Evolutionary conservation across 441 rosid species (phyloP).

Genomic region (Sinapis alba): DNA sequence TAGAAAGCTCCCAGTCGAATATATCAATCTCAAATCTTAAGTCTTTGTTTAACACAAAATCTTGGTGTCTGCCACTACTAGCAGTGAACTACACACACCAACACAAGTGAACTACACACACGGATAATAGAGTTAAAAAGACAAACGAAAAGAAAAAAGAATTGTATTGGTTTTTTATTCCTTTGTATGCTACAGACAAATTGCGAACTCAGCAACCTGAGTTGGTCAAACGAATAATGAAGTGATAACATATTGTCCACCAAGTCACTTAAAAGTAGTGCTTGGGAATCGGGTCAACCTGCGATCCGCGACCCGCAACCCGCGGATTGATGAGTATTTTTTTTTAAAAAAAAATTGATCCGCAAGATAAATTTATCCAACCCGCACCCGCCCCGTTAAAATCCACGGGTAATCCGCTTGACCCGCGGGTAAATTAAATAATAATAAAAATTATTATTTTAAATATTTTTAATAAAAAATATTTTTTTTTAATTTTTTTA

Average conservation of each 20-base stretch:
- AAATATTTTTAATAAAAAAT: too few relatives aligned
- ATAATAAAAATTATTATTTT: too few relatives aligned
- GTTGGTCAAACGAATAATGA: not conserved
- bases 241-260: not conserved
- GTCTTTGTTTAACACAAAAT: conserved; percentile 14
- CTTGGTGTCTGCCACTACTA: conserved; percentile 39
- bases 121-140: not conserved
- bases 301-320: too few relatives aligned
- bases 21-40: conserved; percentile 6
- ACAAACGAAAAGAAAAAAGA: not conserved
- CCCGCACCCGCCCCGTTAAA: too few relatives aligned
- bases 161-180: not conserved
- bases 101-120: conserved; percentile 16
- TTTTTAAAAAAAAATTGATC: too few relatives aligned
- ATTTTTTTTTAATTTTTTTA: too few relatives aligned
- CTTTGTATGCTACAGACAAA: not conserved
- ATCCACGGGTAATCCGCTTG: too few relatives aligned
- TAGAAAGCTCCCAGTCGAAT: conserved; percentile 12
- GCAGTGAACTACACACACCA: conserved; percentile 9
- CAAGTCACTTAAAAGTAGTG: not conserved
- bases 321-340: too few relatives aligned
- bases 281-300: too few relatives aligned
- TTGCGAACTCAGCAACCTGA: not conserved
- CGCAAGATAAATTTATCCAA: too few relatives aligned
- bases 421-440: too few relatives aligned